Evolutionary conservation across 208 protist genomes (phyloP).

Genomic region (Acanthamoeba healyi): DNA sequence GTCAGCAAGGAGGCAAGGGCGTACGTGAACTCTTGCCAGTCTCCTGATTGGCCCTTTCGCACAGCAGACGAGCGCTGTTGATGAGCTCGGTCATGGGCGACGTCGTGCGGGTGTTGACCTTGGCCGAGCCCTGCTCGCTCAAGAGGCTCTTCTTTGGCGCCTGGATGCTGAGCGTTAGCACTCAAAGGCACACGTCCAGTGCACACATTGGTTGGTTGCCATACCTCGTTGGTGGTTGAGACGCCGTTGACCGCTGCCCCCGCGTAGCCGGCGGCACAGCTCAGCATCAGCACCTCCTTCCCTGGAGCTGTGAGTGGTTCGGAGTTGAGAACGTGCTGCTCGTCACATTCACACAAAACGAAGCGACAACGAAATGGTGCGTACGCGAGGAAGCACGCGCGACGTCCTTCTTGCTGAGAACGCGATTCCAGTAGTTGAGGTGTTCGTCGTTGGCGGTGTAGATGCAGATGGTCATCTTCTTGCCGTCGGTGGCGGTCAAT

Average conservation of each 20-base stretch:
- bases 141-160: conserved; percentile 8
- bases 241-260: background rate
- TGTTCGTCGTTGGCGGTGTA: conserved; percentile 46
- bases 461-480: conserved; percentile 36
- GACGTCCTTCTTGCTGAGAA: background rate
- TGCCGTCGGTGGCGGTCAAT: background rate
- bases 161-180: background rate
- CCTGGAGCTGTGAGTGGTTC: background rate
- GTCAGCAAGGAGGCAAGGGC: background rate
- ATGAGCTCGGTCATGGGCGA: conserved; percentile 12
- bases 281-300: conserved; percentile 4
- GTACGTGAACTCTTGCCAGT: conserved; percentile 28
- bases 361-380: background rate
- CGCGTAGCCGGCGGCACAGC: conserved; percentile 17
- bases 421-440: conserved; percentile 28
- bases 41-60: conserved; percentile 29
- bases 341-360: background rate
- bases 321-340: background rate
- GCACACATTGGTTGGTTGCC: no score
- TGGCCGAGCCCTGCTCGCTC: conserved; percentile 27
- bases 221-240: background rate
- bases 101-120: background rate
- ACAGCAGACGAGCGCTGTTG: conserved; percentile 28
- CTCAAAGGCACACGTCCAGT: no score
- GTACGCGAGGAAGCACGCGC: background rate